phyloP scores from a whole-genome alignment of 1,284 basidiomycete species.

The Neonothopanus nambi region DNA sequence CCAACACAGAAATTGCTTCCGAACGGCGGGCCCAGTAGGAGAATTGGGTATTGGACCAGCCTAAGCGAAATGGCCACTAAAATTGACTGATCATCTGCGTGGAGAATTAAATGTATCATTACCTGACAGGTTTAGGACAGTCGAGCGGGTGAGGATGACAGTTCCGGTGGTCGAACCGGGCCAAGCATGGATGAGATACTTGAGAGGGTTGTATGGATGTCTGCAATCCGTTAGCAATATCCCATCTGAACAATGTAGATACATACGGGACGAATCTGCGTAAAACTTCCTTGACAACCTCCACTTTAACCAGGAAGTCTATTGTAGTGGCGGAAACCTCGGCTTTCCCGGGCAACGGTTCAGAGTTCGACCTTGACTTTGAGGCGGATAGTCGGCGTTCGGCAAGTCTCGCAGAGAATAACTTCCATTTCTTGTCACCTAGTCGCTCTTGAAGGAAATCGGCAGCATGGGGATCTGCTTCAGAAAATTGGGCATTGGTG shows the following conservation, averaged over 20 bases:
- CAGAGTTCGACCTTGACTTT: slow-evolving; percentile 33
- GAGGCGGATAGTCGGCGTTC: slow-evolving; percentile 43
- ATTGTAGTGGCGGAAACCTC: slow-evolving; percentile 24
- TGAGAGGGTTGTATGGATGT: slow-evolving; percentile 52
- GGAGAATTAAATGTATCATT: background rate
- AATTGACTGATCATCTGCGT: background rate
- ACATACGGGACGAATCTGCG: slow-evolving; percentile 49
- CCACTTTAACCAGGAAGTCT: slow-evolving; percentile 53
- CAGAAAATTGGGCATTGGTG: background rate
- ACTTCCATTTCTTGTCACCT: slow-evolving; percentile 44
- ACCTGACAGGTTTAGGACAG: slow-evolving; percentile 5
- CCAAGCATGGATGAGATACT: slow-evolving; percentile 39
- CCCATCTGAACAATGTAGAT: background rate
- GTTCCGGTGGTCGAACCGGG: slow-evolving; percentile 1
- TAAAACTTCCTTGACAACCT: slow-evolving; percentile 50
- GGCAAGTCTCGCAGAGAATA: slow-evolving; percentile 47
- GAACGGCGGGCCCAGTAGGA: slow-evolving; percentile 6
- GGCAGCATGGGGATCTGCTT: slow-evolving; percentile 41
- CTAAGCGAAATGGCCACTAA: background rate
- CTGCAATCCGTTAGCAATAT: slow-evolving; percentile 24
- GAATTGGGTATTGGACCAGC: slow-evolving; percentile 6
- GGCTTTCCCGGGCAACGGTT: too few species aligned
- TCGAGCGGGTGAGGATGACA: slow-evolving; percentile 2
- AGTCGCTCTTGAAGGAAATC: slow-evolving; percentile 45
- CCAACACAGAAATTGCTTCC: background rate